Evolutionary conservation across 2,329 filamentous ascomycete species (phyloP).

Genomic region (Taxawa tesnikishii): DNA sequence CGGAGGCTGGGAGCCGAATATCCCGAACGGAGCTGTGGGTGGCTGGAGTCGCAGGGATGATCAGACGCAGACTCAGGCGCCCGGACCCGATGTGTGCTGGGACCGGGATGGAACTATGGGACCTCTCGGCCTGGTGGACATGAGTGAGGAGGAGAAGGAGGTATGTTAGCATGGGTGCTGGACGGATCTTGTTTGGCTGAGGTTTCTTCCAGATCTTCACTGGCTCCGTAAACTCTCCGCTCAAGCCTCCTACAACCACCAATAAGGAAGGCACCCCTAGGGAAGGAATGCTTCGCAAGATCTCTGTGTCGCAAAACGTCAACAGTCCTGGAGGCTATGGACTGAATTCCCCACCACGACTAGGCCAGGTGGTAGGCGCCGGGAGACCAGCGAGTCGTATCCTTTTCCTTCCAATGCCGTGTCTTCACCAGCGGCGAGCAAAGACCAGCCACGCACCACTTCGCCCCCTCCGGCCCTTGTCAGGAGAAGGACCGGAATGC

Average conservation of each 20-base stretch:
- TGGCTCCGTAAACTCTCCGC: constrained; percentile 80
- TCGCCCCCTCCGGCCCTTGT: constrained; percentile 49
- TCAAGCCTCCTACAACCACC: constrained; percentile 68
- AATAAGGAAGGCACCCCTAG: constrained; percentile 49
- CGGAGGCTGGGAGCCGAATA: constrained; percentile 66
- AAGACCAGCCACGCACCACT: constrained; percentile 32
- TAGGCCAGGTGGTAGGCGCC: constrained; percentile 60
- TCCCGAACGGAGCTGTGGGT: constrained; percentile 48
- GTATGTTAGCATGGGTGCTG: constrained; percentile 23
- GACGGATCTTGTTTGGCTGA: constrained; percentile 4
- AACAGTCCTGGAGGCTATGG: constrained; percentile 52
- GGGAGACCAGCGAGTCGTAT: constrained; percentile 68
- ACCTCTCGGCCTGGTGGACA: constrained; percentile 60
- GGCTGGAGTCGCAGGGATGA: constrained; percentile 70
- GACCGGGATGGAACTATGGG: constrained; percentile 56
- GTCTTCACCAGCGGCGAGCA: constrained; percentile 25
- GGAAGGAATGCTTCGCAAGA: constrained; percentile 57
- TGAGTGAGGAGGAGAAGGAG: constrained; percentile 57
- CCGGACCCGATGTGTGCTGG: constrained; percentile 90
- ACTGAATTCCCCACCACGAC: constrained; percentile 58
- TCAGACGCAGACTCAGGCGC: constrained; percentile 52
- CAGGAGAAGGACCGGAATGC: constrained; percentile 50
- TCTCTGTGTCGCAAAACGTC: constrained; percentile 60
- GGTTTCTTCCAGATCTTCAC: constrained; percentile 54
- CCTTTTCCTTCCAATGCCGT: constrained; percentile 45